These are phyloP conservation scores for Penicillium sp. DNA, from an alignment of 2,329 filamentous ascomycete species.

Conservation along the genomic window DNA sequence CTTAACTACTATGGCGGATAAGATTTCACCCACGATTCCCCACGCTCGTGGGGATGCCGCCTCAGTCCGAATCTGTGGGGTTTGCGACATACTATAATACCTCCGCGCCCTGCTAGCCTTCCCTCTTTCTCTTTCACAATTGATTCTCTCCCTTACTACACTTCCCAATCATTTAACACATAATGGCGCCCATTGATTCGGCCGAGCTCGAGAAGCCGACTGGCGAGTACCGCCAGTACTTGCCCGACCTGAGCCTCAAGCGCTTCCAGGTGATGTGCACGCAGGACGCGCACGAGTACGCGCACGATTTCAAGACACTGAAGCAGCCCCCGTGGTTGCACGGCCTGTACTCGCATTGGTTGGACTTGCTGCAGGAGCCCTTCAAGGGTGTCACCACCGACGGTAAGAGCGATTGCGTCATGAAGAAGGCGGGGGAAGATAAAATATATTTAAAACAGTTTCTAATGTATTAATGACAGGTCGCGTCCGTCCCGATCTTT, in stretches of 20 bases:
- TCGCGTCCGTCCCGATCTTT: constrained; percentile 55
- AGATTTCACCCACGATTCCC: constrained; percentile 20
- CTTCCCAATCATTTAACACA: neutral
- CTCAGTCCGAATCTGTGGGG: constrained; percentile 15
- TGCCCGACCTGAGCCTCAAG: constrained; percentile 62
- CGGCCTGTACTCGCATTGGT: constrained; percentile 61
- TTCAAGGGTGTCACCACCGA: constrained; percentile 71
- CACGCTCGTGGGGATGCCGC: constrained; percentile 18
- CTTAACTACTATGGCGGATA: constrained; percentile 11
- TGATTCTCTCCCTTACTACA: neutral
- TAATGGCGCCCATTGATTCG: constrained; percentile 5
- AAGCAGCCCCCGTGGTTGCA: constrained; percentile 68
- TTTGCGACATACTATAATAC: constrained; percentile 17
- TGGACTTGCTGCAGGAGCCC: constrained; percentile 60
- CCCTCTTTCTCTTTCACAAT: neutral
- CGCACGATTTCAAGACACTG: constrained; percentile 58
- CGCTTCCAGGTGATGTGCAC: constrained; percentile 64
- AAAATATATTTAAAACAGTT: neutral
- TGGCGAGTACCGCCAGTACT: constrained; percentile 56
- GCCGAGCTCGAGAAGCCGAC: constrained; percentile 21
- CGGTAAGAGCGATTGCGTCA: constrained; percentile 45
- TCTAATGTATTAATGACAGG: constrained; percentile 36
- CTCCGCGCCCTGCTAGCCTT: neutral
- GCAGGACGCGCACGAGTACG: constrained; percentile 65
- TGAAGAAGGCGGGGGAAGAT: neutral